Evolutionary conservation across 1,139 yeast genomes (phyloP), one percentile per base, ranked within the genome.

Genomic region (Nakaseomyces bracarensis): DNA sequence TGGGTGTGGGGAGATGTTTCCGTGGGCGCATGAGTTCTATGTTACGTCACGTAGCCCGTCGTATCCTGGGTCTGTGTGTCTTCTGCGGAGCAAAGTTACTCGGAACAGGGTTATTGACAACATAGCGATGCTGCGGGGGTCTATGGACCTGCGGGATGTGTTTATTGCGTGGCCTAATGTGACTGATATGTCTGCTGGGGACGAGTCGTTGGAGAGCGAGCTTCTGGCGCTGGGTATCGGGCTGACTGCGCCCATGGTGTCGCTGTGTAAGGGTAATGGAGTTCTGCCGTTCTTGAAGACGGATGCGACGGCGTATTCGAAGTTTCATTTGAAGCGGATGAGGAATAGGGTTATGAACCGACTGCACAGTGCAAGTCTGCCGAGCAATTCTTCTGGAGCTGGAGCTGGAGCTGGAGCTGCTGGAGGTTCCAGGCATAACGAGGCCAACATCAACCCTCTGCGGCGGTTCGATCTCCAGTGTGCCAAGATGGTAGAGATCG

Each of bases 21-120:
- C 97, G 1, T 87, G 96, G 96, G 69, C 85, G 34, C 96, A 87
- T 58, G 94, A 33, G 36, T 33, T 95, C 74, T 43, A 72, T 49
- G 39, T 62, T 34, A 44, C 43, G 29, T 40, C 50, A 3, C 25
- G 38, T 4, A 49, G 55, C 27, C 49, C 56, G 23, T 14, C 45
- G 49, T 47, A 53, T 48, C 38, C 53, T 43, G 42, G 72, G 53
- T 57, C 60, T 50, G 16, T 77, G 25, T 74, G 77, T 72, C 68
- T 79, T 28, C 63, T 80, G 1, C 67, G 79, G 43, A 68, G 78
- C 0, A 57, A 61, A 18, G n/a, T 14, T 3, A 33, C 36, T 8
- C 8, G 26, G 18, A 21, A 33, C 26, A 33, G 21, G 23, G 63
- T 64, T 15, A 51, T 62, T 72, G 2, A 80, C 77, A 0, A 55